Base-by-base conservation (phyloP, 306 rosid genomes). In the Aeschynomene evenia region DNA sequence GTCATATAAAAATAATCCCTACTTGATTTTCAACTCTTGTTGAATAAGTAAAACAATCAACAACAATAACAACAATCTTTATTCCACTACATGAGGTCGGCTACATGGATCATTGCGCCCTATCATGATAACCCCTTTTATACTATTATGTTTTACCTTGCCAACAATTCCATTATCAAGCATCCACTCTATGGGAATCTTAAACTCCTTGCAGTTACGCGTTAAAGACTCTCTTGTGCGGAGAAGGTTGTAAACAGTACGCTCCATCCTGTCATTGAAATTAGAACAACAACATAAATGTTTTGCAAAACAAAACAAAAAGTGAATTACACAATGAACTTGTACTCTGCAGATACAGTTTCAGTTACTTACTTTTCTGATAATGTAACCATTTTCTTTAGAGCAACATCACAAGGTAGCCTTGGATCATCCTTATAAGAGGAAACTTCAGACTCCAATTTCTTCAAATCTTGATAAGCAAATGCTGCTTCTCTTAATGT, bases 401-500 rank as follows among this genome's bases (percentile, higher is more conserved):
- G 83, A 53, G 95, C 89, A 68, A 87, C 62, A 51, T 94, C 99
- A 68, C 97, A 94, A n/a, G 51, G 51, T 45, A 45, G 51, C 51
- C 20, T 12, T 1, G 51, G 51, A 45, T 45, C 89, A 62, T 94
- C 99, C 86, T 82, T 87, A 82, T 82, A 88, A 31, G 91, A 85
- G 61, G 92, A 87, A 55, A 94, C 91, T 84, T 94, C 99, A 57
- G 52, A 77, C 71, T 91, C 99, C 78, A 91, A 83, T 51, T 88
- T 88, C 48, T 94, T 91, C 72, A 94, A 75, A 85, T 94, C 99
- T 75, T 85, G 85, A 59, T 91, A 87, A 2, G 95, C 95, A 46
- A 94, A 94, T 56, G 99, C 92, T 49, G 99, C 95, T 83, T 94
- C 99, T 61, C 99, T 76, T 74, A 94, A 79, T 56, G 96, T 91